phyloP scores from a whole-genome alignment of 116 monocot genomes.

The Posidonia oceanica region DNA sequence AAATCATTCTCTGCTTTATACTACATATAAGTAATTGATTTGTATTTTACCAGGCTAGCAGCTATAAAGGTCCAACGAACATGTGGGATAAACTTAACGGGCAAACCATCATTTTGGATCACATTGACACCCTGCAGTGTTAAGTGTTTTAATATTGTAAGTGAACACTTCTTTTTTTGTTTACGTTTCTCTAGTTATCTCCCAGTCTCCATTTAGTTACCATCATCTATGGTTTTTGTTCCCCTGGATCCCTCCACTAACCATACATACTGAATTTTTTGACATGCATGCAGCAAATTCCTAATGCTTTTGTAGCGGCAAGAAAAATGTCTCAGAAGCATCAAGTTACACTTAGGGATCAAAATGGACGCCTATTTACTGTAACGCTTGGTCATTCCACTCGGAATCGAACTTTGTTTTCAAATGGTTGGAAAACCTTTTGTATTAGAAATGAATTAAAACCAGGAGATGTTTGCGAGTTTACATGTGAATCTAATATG shows the following conservation, averaged over 20 bases:
- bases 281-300: slow-evolving; percentile 10
- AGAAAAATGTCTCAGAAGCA: neutral
- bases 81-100: neutral
- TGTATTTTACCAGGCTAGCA: neutral
- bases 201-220: neutral
- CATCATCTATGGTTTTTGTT: neutral
- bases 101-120: slow-evolving; percentile 2
- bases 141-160: neutral
- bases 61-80: neutral
- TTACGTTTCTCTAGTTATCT: neutral
- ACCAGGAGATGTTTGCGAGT: slow-evolving; percentile 3
- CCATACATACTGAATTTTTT: neutral
- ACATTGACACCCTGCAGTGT: neutral
- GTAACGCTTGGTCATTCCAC: neutral
- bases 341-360: neutral
- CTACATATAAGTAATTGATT: neutral
- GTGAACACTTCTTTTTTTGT: neutral
- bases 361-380: neutral
- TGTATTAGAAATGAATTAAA: neutral
- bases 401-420: neutral
- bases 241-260: neutral
- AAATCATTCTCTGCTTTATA: neutral
- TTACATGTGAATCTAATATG: neutral
- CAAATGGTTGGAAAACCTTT: neutral
- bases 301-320: slow-evolving; percentile 2